phyloP scores from a whole-genome alignment of 225 moss, liverwort and hornwort species.

The Lunularia cruciata region DNA sequence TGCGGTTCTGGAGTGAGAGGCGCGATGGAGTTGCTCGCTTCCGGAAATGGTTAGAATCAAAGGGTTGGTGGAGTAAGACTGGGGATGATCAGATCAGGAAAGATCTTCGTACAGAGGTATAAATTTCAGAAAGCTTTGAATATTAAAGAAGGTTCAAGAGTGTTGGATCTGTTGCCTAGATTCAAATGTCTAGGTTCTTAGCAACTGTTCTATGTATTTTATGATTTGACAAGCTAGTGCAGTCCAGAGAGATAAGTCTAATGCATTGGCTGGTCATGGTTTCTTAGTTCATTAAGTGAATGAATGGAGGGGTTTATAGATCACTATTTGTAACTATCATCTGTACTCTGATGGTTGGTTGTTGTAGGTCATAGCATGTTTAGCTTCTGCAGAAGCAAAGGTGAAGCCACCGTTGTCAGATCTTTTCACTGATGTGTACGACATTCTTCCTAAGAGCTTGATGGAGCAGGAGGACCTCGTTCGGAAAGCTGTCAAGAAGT shows the following conservation, averaged over 20 bases:
- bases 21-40: constrained; percentile 75
- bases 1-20: constrained; percentile 67
- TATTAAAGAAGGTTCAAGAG: too few species aligned
- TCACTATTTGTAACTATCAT: too few species aligned
- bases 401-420: constrained; percentile 23
- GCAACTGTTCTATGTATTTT: not conserved
- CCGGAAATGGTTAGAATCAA: constrained; percentile 64
- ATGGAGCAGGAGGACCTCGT: constrained; percentile 20
- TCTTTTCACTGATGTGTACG: constrained; percentile 27
- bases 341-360: not conserved
- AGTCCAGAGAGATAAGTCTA: not conserved
- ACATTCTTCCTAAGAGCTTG: constrained; percentile 19
- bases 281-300: not conserved
- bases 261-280: not conserved
- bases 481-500: constrained; percentile 13
- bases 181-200: too few species aligned
- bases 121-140: too few species aligned
- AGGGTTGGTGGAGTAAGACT: constrained; percentile 64
- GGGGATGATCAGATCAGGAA: constrained; percentile 54
- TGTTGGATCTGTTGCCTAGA: too few species aligned
- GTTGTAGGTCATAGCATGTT: constrained; percentile 25
- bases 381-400: constrained; percentile 21
- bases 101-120: constrained; percentile 51
- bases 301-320: too few species aligned
- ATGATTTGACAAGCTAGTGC: not conserved